These are phyloP conservation scores for Colletotrichum tabaci DNA, from an alignment of 2,329 filamentous ascomycete species.

Conservation along the genomic window DNA sequence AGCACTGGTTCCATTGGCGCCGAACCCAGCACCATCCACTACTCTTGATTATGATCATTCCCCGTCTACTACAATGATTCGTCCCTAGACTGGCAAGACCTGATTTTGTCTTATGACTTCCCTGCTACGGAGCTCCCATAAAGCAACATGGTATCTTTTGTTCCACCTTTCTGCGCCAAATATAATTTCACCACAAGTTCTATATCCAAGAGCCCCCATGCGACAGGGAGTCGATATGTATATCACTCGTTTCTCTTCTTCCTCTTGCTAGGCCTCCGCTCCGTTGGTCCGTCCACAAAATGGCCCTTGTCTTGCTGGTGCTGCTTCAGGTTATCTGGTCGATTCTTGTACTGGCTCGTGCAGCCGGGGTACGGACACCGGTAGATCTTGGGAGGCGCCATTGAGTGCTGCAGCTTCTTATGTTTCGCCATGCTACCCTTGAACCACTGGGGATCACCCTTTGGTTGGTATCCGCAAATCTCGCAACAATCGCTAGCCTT, in stretches of 20 bases:
- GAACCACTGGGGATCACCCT: slow-evolving; percentile 72
- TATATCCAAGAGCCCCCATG: neutral
- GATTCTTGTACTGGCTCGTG: slow-evolving; percentile 69
- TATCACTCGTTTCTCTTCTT: slow-evolving; percentile 56
- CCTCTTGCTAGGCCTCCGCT: slow-evolving; percentile 61
- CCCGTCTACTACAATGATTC: neutral
- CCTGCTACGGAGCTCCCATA: neutral
- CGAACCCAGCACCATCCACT: neutral
- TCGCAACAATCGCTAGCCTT: slow-evolving; percentile 64
- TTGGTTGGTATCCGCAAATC: slow-evolving; percentile 69
- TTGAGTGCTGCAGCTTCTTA: slow-evolving; percentile 68
- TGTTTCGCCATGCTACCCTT: slow-evolving; percentile 72
- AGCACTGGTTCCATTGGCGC: no score
- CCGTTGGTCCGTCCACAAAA: slow-evolving; percentile 61
- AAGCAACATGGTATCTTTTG: slow-evolving; percentile 5
- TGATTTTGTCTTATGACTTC: neutral
- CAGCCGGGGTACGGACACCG: slow-evolving; percentile 68
- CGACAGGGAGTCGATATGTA: slow-evolving; percentile 25
- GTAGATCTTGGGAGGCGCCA: slow-evolving; percentile 65
- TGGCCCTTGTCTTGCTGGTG: slow-evolving; percentile 71
- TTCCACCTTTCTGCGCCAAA: neutral
- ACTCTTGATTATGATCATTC: neutral
- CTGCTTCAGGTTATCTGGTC: slow-evolving; percentile 69
- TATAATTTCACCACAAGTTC: neutral
- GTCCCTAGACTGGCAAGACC: neutral